These are phyloP conservation scores for Gillenia trifoliata DNA, from an alignment of 306 rosid species.

Conservation along the genomic window DNA sequence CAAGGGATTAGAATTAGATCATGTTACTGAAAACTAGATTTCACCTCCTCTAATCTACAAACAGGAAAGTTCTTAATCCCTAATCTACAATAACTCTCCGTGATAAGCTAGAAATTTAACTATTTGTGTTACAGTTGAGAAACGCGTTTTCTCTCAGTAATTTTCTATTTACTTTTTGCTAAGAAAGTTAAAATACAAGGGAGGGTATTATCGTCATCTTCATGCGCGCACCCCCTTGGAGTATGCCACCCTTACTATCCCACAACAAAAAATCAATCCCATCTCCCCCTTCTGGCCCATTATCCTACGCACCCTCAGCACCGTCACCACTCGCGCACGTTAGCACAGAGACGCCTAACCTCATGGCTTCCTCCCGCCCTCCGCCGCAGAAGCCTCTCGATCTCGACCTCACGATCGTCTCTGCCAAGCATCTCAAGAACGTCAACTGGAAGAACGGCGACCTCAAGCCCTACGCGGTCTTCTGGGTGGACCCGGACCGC, in stretches of 20 bases:
- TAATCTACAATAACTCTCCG: too few relatives aligned
- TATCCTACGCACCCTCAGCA: neutral
- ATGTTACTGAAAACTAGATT: too few relatives aligned
- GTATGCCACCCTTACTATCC: neutral
- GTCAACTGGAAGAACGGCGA: constrained; percentile 82
- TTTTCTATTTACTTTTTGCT: neutral
- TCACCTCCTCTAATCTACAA: too few relatives aligned
- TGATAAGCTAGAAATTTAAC: too few relatives aligned
- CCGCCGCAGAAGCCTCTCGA: constrained; percentile 62
- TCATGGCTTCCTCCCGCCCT: constrained; percentile 69
- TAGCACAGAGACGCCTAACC: neutral
- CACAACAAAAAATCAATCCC: neutral
- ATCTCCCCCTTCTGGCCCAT: neutral
- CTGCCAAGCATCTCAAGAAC: constrained; percentile 87
- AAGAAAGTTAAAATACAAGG: neutral
- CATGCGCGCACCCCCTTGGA: neutral
- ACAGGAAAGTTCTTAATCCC: too few relatives aligned
- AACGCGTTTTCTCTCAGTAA: neutral
- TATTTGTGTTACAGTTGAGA: too few relatives aligned
- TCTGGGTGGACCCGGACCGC: constrained; percentile 76
- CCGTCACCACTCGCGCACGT: constrained; percentile 8
- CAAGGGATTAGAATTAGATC: too few relatives aligned
- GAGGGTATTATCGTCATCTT: neutral
- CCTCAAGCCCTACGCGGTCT: constrained; percentile 80
- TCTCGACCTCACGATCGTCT: constrained; percentile 70